Evolutionary conservation across 1,284 basidiomycete genomes (phyloP).

Genomic region (Malassezia obtusa): DNA sequence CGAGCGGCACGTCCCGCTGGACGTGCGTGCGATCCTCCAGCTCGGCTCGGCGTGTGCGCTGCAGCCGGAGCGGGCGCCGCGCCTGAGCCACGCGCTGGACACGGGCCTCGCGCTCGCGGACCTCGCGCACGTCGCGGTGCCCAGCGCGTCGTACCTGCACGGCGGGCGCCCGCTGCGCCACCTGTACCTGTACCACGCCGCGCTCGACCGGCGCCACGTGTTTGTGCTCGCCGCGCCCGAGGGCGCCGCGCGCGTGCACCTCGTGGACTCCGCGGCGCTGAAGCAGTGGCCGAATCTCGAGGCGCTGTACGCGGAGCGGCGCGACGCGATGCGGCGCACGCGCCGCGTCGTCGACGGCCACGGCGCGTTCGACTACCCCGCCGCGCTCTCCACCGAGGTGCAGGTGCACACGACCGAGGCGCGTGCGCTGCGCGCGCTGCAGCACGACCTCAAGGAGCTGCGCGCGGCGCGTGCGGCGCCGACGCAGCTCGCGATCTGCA

Average conservation of each 20-base stretch:
- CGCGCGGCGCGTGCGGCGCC: slow-evolving; percentile 54
- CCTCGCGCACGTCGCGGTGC: slow-evolving; percentile 49
- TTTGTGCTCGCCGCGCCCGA: slow-evolving; percentile 72
- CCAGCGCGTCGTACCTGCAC: slow-evolving; percentile 57
- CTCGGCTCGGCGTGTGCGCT: slow-evolving; percentile 73
- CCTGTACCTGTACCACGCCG: slow-evolving; percentile 83
- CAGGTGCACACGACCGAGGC: slow-evolving; percentile 68
- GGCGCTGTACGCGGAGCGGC: slow-evolving; percentile 62
- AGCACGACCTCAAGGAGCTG: slow-evolving; percentile 66
- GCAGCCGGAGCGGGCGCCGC: slow-evolving; percentile 58
- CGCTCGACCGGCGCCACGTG: slow-evolving; percentile 69
- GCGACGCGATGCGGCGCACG: slow-evolving; percentile 41
- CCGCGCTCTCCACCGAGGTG: slow-evolving; percentile 59
- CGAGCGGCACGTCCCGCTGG: slow-evolving; percentile 80
- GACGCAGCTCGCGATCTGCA: slow-evolving; percentile 71
- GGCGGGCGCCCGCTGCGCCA: slow-evolving; percentile 66
- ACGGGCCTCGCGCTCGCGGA: slow-evolving; percentile 76
- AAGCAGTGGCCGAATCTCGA: slow-evolving; percentile 72
- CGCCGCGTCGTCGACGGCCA: slow-evolving; percentile 28
- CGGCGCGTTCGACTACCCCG: slow-evolving; percentile 60
- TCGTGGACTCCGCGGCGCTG: slow-evolving; percentile 78
- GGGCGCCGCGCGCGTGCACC: slow-evolving; percentile 58
- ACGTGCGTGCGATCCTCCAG: slow-evolving; percentile 70
- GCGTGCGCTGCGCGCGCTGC: slow-evolving; percentile 75
- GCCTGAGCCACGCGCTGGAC: slow-evolving; percentile 73